phyloP scores from a whole-genome alignment of 1,284 basidiomycete genomes.

The Ustilago loliicola region DNA sequence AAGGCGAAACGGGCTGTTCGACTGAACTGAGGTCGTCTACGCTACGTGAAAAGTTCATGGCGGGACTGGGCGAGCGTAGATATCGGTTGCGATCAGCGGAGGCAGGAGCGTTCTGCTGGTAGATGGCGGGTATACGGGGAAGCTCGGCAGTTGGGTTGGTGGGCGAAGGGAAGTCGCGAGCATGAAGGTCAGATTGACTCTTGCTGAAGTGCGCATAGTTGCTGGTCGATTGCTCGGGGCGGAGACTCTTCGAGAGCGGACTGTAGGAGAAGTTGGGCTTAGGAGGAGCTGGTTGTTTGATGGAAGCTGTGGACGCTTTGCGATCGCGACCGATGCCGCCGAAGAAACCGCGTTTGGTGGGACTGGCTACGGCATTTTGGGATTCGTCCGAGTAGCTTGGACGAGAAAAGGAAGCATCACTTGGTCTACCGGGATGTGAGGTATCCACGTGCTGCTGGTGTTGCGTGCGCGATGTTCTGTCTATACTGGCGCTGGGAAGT shows the following conservation, averaged over 20 bases:
- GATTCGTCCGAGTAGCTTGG: slow-evolving; percentile 49
- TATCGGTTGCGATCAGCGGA: slow-evolving; percentile 43
- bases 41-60: slow-evolving; percentile 59
- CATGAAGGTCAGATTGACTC: slow-evolving; percentile 55
- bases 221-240: slow-evolving; percentile 22
- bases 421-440: slow-evolving; percentile 14
- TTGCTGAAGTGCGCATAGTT: slow-evolving; percentile 55
- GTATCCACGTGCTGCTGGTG: slow-evolving; percentile 23
- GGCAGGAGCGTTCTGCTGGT: slow-evolving; percentile 30
- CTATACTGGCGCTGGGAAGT: slow-evolving; percentile 18
- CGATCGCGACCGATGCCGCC: slow-evolving; percentile 53
- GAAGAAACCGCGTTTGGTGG: slow-evolving; percentile 62
- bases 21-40: slow-evolving; percentile 59
- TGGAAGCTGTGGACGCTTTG: slow-evolving; percentile 47
- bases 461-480: slow-evolving; percentile 6
- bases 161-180: slow-evolving; percentile 44
- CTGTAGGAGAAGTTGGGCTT: slow-evolving; percentile 44
- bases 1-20: slow-evolving; percentile 32
- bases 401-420: slow-evolving; percentile 16
- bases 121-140: slow-evolving; percentile 43
- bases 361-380: slow-evolving; percentile 36
- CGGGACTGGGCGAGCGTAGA: slow-evolving; percentile 57
- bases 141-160: slow-evolving; percentile 38
- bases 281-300: slow-evolving; percentile 25
- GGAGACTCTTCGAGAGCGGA: slow-evolving; percentile 42